These are phyloP conservation scores for Carnegiea gigantea DNA, from an alignment of 179 eudicot species.

Conservation along the genomic window DNA sequence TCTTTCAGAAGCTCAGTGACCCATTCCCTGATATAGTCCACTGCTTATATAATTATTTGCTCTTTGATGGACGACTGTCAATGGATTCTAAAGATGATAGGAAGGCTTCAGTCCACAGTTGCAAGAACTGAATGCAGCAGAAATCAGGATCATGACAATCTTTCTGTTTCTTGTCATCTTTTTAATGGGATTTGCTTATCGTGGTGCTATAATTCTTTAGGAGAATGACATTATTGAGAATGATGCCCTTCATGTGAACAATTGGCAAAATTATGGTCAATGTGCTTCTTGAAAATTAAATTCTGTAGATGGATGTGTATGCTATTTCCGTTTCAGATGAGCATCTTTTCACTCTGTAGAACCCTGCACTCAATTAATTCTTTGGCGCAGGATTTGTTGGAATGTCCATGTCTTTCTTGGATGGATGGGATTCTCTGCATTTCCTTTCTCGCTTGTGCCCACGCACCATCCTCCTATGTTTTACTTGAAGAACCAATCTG, in stretches of 20 bases:
- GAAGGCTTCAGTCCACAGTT: background rate
- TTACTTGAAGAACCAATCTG: constrained; percentile 62
- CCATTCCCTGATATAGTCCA: background rate
- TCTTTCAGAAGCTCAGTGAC: constrained; percentile 8
- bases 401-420: constrained; percentile 57
- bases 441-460: constrained; percentile 56
- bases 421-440: constrained; percentile 59
- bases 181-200: background rate
- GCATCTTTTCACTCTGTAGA: constrained; percentile 31
- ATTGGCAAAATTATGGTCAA: constrained; percentile 12
- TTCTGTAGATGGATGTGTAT: constrained; percentile 29
- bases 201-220: constrained; percentile 13
- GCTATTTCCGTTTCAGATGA: constrained; percentile 36
- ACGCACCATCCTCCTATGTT: constrained; percentile 56
- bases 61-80: background rate
- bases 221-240: constrained; percentile 3
- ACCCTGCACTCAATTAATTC: constrained; percentile 44
- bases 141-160: background rate
- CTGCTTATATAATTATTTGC: background rate
- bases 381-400: constrained; percentile 55
- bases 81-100: background rate
- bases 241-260: constrained; percentile 8
- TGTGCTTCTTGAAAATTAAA: constrained; percentile 9
- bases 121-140: background rate
- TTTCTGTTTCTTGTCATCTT: background rate